phyloP scores from a whole-genome alignment of 2,329 filamentous ascomycete species.

The Fusarium sp. region DNA sequence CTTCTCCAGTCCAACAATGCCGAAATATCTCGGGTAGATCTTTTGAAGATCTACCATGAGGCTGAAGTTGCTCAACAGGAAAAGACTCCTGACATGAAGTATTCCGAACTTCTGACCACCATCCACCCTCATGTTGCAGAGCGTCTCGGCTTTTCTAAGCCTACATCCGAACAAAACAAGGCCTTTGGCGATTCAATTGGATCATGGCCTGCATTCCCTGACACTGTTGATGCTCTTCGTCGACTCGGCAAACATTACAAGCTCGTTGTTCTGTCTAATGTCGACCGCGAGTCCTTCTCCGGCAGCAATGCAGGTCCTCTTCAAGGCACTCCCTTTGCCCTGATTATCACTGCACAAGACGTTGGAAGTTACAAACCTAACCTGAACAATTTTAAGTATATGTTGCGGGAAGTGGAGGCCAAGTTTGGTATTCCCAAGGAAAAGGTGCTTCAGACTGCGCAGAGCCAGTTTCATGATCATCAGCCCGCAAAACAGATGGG shows the following conservation, averaged over 20 bases:
- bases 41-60: slow-evolving; percentile 53
- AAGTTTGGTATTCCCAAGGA: slow-evolving; percentile 64
- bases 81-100: slow-evolving; percentile 63
- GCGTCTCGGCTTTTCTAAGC: slow-evolving; percentile 49
- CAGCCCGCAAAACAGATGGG: slow-evolving; percentile 67
- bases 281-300: slow-evolving; percentile 61
- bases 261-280: slow-evolving; percentile 66
- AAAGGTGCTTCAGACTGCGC: slow-evolving; percentile 70
- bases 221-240: slow-evolving; percentile 64
- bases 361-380: slow-evolving; percentile 77
- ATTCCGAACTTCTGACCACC: slow-evolving; percentile 65
- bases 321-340: slow-evolving; percentile 61
- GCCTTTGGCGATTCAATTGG: slow-evolving; percentile 62
- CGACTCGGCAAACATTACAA: slow-evolving; percentile 61
- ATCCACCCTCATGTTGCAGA: slow-evolving; percentile 57
- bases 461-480: slow-evolving; percentile 76
- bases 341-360: slow-evolving; percentile 73
- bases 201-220: slow-evolving; percentile 65
- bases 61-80: slow-evolving; percentile 60
- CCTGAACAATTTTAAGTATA: slow-evolving; percentile 69
- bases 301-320: slow-evolving; percentile 55
- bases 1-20: slow-evolving; percentile 49
- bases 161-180: slow-evolving; percentile 51
- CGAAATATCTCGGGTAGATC: slow-evolving; percentile 47
- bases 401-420: slow-evolving; percentile 62